Evolutionary conservation across 345 rosid species (phyloP).

Genomic region (Pistacia atlantica): DNA sequence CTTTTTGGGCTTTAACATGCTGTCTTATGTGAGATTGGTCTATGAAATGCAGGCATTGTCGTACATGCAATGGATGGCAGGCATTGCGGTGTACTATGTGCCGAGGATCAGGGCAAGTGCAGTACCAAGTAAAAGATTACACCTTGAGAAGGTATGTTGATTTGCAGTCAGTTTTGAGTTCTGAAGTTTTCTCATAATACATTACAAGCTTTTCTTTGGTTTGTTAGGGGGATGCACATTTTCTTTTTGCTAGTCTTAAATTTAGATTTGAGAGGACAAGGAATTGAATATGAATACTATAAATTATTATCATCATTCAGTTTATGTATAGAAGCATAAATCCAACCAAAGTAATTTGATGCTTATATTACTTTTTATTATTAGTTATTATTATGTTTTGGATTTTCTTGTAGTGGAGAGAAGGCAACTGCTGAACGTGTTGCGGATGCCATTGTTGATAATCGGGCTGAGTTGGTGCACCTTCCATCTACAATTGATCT

Average conservation of each 20-base stretch:
- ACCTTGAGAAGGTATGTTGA: slow-evolving; percentile 65
- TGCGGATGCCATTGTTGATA: slow-evolving; percentile 80
- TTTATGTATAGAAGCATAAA: background rate
- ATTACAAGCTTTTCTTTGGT: background rate
- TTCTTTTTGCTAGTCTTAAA: background rate
- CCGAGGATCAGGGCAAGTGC: slow-evolving; percentile 87
- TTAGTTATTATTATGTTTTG: slow-evolving; percentile 1
- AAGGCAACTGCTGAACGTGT: slow-evolving; percentile 80
- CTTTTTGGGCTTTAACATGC: background rate
- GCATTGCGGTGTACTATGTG: slow-evolving; percentile 90
- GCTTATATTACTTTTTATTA: background rate
- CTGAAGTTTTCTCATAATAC: too few relatives aligned
- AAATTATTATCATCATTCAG: background rate
- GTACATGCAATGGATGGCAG: slow-evolving; percentile 87
- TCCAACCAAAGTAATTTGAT: slow-evolving; percentile 13
- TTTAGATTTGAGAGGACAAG: background rate
- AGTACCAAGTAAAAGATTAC: slow-evolving; percentile 77
- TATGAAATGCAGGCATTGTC: slow-evolving; percentile 62
- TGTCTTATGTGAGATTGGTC: slow-evolving; percentile 12
- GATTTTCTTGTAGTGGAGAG: slow-evolving; percentile 67
- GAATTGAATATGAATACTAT: background rate
- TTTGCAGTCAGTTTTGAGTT: background rate
- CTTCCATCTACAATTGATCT: slow-evolving; percentile 74
- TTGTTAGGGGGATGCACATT: background rate
- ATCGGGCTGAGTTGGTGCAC: slow-evolving; percentile 86